Percentiles rank a stretch among this genome's conserved stretches.
Evolutionary conservation across 257 asterid species (phyloP).

Genomic region (Jaltomata sinuosa): DNA sequence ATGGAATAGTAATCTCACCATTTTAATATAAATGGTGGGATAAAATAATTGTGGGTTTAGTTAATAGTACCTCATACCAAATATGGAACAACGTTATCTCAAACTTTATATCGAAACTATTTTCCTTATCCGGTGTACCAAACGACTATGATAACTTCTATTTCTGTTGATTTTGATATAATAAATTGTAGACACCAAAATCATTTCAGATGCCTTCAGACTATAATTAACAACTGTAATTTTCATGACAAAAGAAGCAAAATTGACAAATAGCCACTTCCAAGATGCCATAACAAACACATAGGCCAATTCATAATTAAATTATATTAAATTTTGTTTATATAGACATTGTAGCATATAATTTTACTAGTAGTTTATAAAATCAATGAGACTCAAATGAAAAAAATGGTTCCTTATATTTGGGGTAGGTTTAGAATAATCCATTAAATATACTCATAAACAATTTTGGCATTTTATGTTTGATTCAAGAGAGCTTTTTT

Average conservation of each 20-base stretch:
- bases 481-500: no score
- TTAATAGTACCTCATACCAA: no score
- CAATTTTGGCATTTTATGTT: no score
- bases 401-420: no score
- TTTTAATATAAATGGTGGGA: no score
- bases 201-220: neutral
- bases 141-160: neutral
- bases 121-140: no score
- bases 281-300: neutral
- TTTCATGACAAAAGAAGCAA: neutral
- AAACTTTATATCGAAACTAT: no score
- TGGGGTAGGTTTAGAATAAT: no score
- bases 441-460: no score
- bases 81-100: no score
- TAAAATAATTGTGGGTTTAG: no score
- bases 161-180: neutral
- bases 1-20: no score
- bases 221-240: neutral
- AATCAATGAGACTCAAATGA: neutral
- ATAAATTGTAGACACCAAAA: neutral
- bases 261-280: neutral
- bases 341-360: neutral
- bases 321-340: neutral
- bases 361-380: neutral
- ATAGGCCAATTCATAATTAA: neutral